phyloP scores from a whole-genome alignment of 371 early-diverging fungal genomes.

The Mucor indicus region DNA sequence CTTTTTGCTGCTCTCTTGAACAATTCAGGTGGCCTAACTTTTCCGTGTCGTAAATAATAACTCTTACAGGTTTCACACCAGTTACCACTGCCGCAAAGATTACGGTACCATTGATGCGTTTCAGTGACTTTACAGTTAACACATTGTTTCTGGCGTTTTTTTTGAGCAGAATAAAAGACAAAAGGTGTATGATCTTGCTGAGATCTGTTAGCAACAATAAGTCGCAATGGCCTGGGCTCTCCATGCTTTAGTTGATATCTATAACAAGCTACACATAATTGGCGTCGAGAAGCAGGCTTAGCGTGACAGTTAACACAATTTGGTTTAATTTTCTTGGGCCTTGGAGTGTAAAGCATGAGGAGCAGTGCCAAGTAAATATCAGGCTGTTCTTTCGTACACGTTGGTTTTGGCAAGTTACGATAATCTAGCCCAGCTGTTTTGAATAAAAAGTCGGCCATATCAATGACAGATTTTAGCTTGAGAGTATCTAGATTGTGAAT shows the following conservation, averaged over 20 bases:
- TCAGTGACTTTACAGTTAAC: too few species aligned
- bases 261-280: conserved; percentile 41
- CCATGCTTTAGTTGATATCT: conserved; percentile 38
- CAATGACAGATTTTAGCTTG: conserved; percentile 22
- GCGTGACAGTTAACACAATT: conserved; percentile 41
- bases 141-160: too few species aligned
- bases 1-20: too few species aligned
- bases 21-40: too few species aligned
- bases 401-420: conserved; percentile 27
- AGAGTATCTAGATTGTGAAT: conserved; percentile 26
- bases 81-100: too few species aligned
- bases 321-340: conserved; percentile 37
- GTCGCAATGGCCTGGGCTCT: conserved; percentile 31
- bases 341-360: conserved; percentile 27
- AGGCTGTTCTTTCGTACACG: conserved; percentile 17
- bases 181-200: too few species aligned
- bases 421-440: conserved; percentile 30
- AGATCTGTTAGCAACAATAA: conserved; percentile 38
- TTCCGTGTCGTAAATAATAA: too few species aligned
- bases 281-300: conserved; percentile 40
- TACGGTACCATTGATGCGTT: too few species aligned
- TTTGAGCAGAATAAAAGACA: too few species aligned
- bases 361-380: conserved; percentile 23
- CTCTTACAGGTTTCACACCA: too few species aligned
- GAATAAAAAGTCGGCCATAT: conserved; percentile 35